Conservation (phyloP, 1,284 basidiomycete genomes). For the Mycena sp. region DNA sequence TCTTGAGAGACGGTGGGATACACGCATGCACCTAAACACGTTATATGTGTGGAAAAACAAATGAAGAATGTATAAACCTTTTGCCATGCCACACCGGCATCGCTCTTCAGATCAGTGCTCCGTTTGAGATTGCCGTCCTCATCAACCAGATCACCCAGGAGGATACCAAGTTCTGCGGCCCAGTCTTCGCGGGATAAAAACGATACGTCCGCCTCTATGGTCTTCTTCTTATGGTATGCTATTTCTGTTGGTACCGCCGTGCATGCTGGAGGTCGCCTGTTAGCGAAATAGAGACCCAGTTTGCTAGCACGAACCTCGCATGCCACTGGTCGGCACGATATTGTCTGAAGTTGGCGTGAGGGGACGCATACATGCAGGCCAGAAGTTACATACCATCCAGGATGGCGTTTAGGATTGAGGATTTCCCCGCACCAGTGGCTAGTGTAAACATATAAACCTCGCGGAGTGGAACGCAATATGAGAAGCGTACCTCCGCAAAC, state of each 20-base stretch:
- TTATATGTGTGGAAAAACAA: neutral
- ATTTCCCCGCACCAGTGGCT: conserved; percentile 72
- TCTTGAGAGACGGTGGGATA: conserved; percentile 63
- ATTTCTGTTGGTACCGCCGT: conserved; percentile 75
- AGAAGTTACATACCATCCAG: conserved; percentile 54
- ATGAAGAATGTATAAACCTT: conserved; percentile 52
- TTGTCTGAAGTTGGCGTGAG: conserved; percentile 51
- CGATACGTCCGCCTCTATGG: conserved; percentile 66
- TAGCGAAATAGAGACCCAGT: neutral
- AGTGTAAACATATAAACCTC: conserved; percentile 6
- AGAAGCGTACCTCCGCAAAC: conserved; percentile 62
- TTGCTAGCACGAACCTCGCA: conserved; percentile 61
- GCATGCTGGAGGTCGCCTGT: conserved; percentile 55
- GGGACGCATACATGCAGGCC: neutral
- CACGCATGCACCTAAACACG: conserved; percentile 63
- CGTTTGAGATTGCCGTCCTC: conserved; percentile 65
- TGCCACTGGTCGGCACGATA: conserved; percentile 70
- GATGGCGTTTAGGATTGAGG: conserved; percentile 66
- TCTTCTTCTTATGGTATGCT: conserved; percentile 59
- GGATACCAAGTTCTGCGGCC: conserved; percentile 60
- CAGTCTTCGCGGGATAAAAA: conserved; percentile 66
- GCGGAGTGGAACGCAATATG: neutral
- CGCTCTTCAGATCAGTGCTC: conserved; percentile 62
- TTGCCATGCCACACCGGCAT: conserved; percentile 68
- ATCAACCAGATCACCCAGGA: conserved; percentile 65